These are phyloP conservation scores for Penicillium hordei DNA, from an alignment of 2,329 filamentous ascomycete species.

Conservation along the genomic window DNA sequence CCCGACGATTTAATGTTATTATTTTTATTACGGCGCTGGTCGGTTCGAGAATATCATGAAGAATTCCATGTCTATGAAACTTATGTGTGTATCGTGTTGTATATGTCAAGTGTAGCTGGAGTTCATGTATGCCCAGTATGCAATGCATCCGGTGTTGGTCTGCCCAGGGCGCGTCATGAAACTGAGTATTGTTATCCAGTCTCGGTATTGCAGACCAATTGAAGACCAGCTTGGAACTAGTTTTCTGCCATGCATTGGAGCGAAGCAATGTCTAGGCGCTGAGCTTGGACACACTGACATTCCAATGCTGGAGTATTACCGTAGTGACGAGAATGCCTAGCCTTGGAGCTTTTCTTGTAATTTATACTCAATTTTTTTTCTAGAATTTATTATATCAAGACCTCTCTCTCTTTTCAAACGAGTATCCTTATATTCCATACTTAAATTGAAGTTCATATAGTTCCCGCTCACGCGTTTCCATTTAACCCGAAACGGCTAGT, in stretches of 20 bases:
- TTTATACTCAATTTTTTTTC: not conserved
- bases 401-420: not conserved
- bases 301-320: slow-evolving; percentile 26
- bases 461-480: slow-evolving; percentile 10
- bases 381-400: not conserved
- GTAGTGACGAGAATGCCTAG: slow-evolving; percentile 19
- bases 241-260: not conserved
- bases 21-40: not conserved
- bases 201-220: not conserved
- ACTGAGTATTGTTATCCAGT: not conserved
- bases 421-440: not conserved
- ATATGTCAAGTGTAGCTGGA: not conserved
- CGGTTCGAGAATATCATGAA: slow-evolving; percentile 1
- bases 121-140: not conserved
- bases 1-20: not conserved
- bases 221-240: not conserved
- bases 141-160: not conserved
- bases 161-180: not conserved
- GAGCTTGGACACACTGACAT: slow-evolving; percentile 12
- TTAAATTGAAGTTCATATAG: not conserved
- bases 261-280: not conserved
- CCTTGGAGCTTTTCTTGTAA: not conserved
- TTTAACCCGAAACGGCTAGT: slow-evolving; percentile 20
- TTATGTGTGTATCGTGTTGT: not conserved
- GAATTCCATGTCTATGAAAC: not conserved